phyloP scores from a whole-genome alignment of 805 yeast species.

The Ogataea philodendri region DNA sequence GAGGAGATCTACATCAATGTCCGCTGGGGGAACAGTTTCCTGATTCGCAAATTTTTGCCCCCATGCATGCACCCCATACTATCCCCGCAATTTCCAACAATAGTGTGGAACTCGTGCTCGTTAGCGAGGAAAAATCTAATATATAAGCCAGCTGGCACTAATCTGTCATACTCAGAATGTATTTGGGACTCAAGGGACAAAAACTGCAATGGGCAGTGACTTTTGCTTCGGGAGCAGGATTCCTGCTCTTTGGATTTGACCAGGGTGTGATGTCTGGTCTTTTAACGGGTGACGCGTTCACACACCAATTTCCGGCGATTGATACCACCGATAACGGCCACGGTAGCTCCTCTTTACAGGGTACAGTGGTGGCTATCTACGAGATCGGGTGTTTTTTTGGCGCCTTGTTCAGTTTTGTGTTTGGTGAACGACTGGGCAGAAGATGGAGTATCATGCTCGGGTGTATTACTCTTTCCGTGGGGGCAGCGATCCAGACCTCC shows the following conservation, averaged over 20 bases:
- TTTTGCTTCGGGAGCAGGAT: conserved; percentile 45
- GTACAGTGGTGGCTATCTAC: conserved; percentile 48
- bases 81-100: background rate
- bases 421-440: conserved; percentile 58
- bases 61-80: conserved; percentile 2
- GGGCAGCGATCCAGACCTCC: conserved; percentile 54
- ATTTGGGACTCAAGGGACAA: conserved; percentile 16
- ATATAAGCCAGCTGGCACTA: no score
- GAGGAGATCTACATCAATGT: background rate
- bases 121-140: no score
- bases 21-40: background rate
- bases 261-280: conserved; percentile 69
- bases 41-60: background rate
- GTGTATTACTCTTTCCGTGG: conserved; percentile 56
- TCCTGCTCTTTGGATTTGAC: conserved; percentile 59
- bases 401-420: conserved; percentile 39
- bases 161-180: conserved; percentile 8
- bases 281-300: conserved; percentile 55
- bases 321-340: conserved; percentile 19
- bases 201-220: conserved; percentile 21
- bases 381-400: conserved; percentile 49
- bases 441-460: conserved; percentile 51
- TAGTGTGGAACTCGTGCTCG: no score
- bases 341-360: conserved; percentile 36
- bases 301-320: conserved; percentile 51